Conservation (phyloP, 202 grass and related monocot species). For the Eragrostis tef region DNA sequence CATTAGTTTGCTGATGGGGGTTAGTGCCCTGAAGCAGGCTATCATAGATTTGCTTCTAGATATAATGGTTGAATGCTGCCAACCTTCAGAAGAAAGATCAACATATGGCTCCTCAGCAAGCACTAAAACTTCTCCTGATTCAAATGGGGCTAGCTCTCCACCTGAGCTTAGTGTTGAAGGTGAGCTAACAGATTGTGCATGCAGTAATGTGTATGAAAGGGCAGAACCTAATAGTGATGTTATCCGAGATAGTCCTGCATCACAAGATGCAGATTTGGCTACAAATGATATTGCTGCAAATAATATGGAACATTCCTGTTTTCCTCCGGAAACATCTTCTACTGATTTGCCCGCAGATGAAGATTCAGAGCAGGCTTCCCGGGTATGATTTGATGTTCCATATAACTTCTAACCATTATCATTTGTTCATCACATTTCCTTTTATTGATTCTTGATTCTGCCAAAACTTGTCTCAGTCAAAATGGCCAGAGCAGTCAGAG, state of each 20-base stretch:
- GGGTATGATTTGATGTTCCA: slow-evolving; percentile 56
- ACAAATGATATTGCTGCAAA: slow-evolving; percentile 53
- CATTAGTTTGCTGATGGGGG: slow-evolving; percentile 86
- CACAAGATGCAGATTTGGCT: slow-evolving; percentile 46
- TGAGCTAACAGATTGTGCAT: slow-evolving; percentile 49
- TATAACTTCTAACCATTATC: slow-evolving; percentile 36
- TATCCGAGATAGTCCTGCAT: slow-evolving; percentile 47
- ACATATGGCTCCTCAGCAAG: slow-evolving; percentile 56
- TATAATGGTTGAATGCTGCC: slow-evolving; percentile 97
- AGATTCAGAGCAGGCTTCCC: slow-evolving; percentile 48
- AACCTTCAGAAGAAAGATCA: slow-evolving; percentile 75
- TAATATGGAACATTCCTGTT: slow-evolving; percentile 52
- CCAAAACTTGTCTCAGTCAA: slow-evolving; percentile 60
- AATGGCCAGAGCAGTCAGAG: slow-evolving; percentile 89
- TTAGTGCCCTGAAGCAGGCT: slow-evolving; percentile 87
- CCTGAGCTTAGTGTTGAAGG: slow-evolving; percentile 57
- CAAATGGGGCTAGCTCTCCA: slow-evolving; percentile 58
- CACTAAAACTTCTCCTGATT: slow-evolving; percentile 65
- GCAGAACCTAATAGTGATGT: slow-evolving; percentile 47
- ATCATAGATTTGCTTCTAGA: slow-evolving; percentile 95
- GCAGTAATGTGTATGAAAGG: slow-evolving; percentile 48
- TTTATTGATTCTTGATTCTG: slow-evolving; percentile 40
- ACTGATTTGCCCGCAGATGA: slow-evolving; percentile 60
- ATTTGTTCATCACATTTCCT: slow-evolving; percentile 17
- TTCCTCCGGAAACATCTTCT: slow-evolving; percentile 50